Evolutionary conservation across 176 grass and related monocot genomes (phyloP), one percentile per base, ranked within the genome.

Genomic region (Triticum urartu): DNA sequence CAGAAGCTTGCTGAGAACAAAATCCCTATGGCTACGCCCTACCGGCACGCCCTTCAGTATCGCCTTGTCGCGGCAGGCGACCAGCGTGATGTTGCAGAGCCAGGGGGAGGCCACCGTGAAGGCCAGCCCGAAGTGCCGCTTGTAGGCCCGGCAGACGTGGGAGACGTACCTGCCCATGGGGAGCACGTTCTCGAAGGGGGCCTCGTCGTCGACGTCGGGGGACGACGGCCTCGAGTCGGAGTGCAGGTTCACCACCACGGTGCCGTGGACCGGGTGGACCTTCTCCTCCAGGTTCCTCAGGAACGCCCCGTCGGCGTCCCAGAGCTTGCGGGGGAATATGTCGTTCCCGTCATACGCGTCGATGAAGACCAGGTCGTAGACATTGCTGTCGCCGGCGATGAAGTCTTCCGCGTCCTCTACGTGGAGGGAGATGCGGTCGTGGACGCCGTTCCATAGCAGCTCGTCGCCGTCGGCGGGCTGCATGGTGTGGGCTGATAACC

Each of bases 51-150:
- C 83, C 3, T 7, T 11, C 1, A 78, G 3, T 6, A 92, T 80
- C 56, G 15, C 40, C 61, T 21, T 73, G 3, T 54, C 72, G 4
- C 84, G 91, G 92, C 93, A 91, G 32, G 93, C 90, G 8, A 95
- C 91, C 80, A 98, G 92, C 20, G 86, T 98, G 68, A 91, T 77
- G 87, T 98, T 98, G 89, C 90, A 95, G 68, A 98, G 91, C 90
- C 88, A 92, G 7, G 93, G 96, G 47, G 92, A 82, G 1, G 84
- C 32, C 11, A 77, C 34, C 0, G 75, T 88, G 89, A 92, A 95
- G 61, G 92, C 92, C 34, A 91, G 18, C 54, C 91, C 96, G 72
- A 98, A 92, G 30, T 94, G 91, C 86, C 86, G 61, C 90, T 92
- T 92, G 79, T 98, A 98, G 13, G 93, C 88, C 66, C 75, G 63